Evolutionary conservation across 2,329 filamentous ascomycete species (phyloP).

Genomic region (Pseudodiploospora longispora): DNA sequence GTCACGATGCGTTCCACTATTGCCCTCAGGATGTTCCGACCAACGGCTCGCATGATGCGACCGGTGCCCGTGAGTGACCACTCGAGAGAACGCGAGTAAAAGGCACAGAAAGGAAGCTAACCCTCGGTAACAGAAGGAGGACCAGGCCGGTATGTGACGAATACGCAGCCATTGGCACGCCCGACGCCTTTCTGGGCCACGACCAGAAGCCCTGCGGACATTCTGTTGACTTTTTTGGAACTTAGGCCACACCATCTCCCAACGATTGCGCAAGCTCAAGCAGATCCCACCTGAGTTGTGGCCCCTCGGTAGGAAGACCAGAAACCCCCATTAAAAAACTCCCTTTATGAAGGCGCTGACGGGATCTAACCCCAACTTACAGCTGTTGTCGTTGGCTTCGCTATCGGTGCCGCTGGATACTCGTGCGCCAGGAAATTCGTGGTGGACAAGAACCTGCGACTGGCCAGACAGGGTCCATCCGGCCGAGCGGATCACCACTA

Average conservation of each 20-base stretch:
- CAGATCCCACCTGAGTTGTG: slow-evolving; percentile 89
- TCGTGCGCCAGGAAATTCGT: slow-evolving; percentile 74
- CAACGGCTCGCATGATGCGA: slow-evolving; percentile 57
- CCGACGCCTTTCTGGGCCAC: not conserved
- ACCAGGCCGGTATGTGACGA: slow-evolving; percentile 54
- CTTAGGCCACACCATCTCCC: slow-evolving; percentile 89
- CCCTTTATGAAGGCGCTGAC: too few species aligned
- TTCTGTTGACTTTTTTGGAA: slow-evolving; percentile 15
- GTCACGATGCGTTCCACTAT: slow-evolving; percentile 58
- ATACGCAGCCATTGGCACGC: slow-evolving; percentile 6
- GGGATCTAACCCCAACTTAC: slow-evolving; percentile 3
- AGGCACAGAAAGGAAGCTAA: slow-evolving; percentile 16
- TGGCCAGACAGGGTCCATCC: slow-evolving; percentile 58
- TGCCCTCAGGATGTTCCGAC: slow-evolving; percentile 59
- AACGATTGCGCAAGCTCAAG: slow-evolving; percentile 84
- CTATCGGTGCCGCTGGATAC: slow-evolving; percentile 73
- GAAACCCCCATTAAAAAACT: not conserved
- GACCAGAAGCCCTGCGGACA: not conserved
- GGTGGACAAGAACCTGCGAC: slow-evolving; percentile 86
- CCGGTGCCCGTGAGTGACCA: slow-evolving; percentile 58
- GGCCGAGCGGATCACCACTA: slow-evolving; percentile 31
- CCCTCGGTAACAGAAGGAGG: slow-evolving; percentile 47
- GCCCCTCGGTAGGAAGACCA: slow-evolving; percentile 64
- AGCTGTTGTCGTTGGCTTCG: slow-evolving; percentile 85
- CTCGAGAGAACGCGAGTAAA: not conserved